These are phyloP conservation scores for Trichoderma hamatum DNA, from an alignment of 2,329 filamentous ascomycete genomes.

Conservation along the genomic window DNA sequence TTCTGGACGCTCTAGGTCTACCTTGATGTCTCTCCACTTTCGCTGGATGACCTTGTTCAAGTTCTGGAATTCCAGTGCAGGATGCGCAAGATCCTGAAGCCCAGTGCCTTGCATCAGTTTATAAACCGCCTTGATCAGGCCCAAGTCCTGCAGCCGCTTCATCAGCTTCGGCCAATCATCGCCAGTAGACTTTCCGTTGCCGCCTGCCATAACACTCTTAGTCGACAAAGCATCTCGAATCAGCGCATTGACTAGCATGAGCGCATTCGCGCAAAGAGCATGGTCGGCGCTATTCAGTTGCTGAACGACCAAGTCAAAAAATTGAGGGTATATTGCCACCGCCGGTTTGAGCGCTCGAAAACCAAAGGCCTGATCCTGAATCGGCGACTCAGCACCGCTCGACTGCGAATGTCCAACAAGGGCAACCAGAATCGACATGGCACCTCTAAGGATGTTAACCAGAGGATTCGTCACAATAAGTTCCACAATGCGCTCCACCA, in stretches of 20 bases:
- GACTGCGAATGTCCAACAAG: slow-evolving; percentile 85
- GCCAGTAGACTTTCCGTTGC: slow-evolving; percentile 39
- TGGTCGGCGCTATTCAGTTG: slow-evolving; percentile 94
- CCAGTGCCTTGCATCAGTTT: slow-evolving; percentile 92
- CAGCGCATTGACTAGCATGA: slow-evolving; percentile 93
- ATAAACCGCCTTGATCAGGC: slow-evolving; percentile 89
- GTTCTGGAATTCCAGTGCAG: slow-evolving; percentile 89
- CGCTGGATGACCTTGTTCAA: slow-evolving; percentile 84
- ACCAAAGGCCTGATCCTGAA: slow-evolving; percentile 65
- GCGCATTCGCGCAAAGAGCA: slow-evolving; percentile 89
- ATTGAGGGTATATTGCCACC: slow-evolving; percentile 87
- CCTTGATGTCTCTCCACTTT: slow-evolving; percentile 83
- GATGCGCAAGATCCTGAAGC: slow-evolving; percentile 85
- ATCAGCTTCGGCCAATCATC: slow-evolving; percentile 96
- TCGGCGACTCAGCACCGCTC: slow-evolving; percentile 43
- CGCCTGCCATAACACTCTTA: slow-evolving; percentile 56
- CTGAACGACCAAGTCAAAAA: slow-evolving; percentile 90
- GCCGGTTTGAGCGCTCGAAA: slow-evolving; percentile 91
- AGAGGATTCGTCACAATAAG: slow-evolving; percentile 92
- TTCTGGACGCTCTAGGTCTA: slow-evolving; percentile 85
- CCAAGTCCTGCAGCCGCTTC: slow-evolving; percentile 88
- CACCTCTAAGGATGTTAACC: slow-evolving; percentile 94
- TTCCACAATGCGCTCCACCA: slow-evolving; percentile 80
- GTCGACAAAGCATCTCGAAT: slow-evolving; percentile 88
- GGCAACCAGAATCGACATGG: slow-evolving; percentile 94